These are phyloP conservation scores for Inga laurina DNA, from an alignment of 306 rosid genomes.

Conservation along the genomic window DNA sequence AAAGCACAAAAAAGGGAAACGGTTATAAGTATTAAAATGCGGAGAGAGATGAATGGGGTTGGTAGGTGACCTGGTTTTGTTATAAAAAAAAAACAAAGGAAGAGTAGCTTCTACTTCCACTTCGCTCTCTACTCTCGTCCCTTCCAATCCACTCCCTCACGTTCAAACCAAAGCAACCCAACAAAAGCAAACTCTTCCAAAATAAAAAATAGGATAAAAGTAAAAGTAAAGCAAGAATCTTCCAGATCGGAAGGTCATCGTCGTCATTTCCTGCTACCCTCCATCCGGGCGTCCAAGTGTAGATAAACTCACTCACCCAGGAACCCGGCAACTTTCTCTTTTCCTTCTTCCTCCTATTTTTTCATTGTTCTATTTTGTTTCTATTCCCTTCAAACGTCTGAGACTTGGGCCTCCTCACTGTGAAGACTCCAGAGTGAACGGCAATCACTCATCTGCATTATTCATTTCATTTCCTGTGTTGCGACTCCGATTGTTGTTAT, in stretches of 20 bases:
- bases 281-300: neutral
- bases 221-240: constrained; percentile 9
- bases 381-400: neutral
- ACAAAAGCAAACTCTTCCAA: neutral
- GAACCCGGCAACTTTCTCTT: neutral
- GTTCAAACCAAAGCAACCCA: neutral
- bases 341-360: neutral
- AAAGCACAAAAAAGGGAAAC: neutral
- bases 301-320: constrained; percentile 2
- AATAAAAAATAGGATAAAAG: neutral
- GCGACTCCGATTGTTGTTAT: neutral
- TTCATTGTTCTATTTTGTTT: neutral
- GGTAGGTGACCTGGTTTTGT: neutral
- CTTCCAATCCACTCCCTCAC: neutral
- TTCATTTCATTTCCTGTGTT: neutral
- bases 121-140: neutral
- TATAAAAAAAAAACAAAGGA: neutral
- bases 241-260: constrained; percentile 14
- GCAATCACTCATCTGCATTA: neutral
- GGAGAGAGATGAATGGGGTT: neutral
- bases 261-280: constrained; percentile 3
- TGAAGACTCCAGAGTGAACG: neutral
- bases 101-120: constrained; percentile 13
- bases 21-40: neutral
- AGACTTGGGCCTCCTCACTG: neutral